Evolutionary conservation across 177 flowering plant species (phyloP).

Genomic region (Vitis hybrid): DNA sequence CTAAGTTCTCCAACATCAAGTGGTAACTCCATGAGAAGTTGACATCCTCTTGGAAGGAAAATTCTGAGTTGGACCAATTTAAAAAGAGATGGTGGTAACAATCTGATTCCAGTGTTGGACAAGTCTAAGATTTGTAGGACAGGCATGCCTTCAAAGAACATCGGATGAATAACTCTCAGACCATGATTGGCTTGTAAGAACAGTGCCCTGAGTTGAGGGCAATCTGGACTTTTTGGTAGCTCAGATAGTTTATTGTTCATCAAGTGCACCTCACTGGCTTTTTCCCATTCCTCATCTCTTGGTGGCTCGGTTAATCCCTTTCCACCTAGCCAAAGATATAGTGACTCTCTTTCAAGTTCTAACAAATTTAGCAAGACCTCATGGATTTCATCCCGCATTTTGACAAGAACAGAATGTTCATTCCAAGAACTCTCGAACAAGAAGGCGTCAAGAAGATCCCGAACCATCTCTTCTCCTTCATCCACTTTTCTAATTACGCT

Average conservation of each 20-base stretch:
- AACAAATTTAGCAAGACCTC: too few species aligned
- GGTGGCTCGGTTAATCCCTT: background rate
- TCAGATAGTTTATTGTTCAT: background rate
- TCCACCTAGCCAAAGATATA: too few species aligned
- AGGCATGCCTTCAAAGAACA: background rate
- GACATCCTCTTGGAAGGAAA: background rate
- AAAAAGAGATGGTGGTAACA: slow-evolving; percentile 3
- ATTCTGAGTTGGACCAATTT: background rate
- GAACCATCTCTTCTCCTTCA: too few species aligned
- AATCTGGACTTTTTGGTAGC: background rate
- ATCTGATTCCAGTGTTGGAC: background rate
- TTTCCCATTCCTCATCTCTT: slow-evolving; percentile 1
- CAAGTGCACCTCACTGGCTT: background rate
- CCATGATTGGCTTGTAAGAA: background rate
- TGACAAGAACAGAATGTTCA: too few species aligned
- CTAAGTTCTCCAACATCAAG: slow-evolving; percentile 5
- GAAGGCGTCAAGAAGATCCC: too few species aligned
- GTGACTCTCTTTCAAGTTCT: too few species aligned
- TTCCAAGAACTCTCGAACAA: too few species aligned
- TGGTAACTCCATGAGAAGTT: background rate
- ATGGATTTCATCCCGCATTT: too few species aligned
- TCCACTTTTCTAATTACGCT: too few species aligned
- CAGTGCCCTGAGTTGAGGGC: background rate
- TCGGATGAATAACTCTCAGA: background rate
- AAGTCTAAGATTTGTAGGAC: slow-evolving; percentile 1